Evolutionary conservation across 2,329 filamentous ascomycete genomes (phyloP).

Genomic region (Scytalidium lignicola): DNA sequence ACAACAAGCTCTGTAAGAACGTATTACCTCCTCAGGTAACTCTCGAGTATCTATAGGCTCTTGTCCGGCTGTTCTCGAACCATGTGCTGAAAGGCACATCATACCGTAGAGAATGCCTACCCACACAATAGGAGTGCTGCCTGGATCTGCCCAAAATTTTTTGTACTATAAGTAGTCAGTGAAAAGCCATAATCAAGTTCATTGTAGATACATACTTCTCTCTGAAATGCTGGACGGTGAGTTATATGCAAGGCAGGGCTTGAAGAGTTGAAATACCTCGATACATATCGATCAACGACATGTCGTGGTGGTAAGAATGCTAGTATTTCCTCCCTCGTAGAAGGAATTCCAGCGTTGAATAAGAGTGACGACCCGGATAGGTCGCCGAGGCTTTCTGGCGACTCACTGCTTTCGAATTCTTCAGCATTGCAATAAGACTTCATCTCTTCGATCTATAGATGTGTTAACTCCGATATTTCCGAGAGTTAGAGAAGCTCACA

Average conservation of each 20-base stretch:
- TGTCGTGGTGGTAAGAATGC: slow-evolving; percentile 40
- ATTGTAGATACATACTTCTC: slow-evolving; percentile 28
- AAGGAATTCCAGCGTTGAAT: slow-evolving; percentile 31
- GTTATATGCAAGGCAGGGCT: slow-evolving; percentile 47
- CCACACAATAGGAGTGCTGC: slow-evolving; percentile 37
- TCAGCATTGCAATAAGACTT: slow-evolving; percentile 52
- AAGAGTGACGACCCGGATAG: slow-evolving; percentile 32
- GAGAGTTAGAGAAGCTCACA: slow-evolving; percentile 33
- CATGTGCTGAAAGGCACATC: slow-evolving; percentile 22
- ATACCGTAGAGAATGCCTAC: slow-evolving; percentile 40
- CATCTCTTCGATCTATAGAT: slow-evolving; percentile 50
- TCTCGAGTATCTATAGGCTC: slow-evolving; percentile 39
- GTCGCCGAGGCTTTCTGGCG: slow-evolving; percentile 23
- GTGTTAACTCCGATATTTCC: slow-evolving; percentile 4
- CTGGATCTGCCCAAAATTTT: slow-evolving; percentile 43
- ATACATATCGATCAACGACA: slow-evolving; percentile 45
- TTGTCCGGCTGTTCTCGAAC: slow-evolving; percentile 34
- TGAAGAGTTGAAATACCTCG: slow-evolving; percentile 48
- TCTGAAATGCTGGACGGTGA: slow-evolving; percentile 48
- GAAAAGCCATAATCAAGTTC: neutral
- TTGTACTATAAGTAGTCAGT: slow-evolving; percentile 34
- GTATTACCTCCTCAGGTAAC: slow-evolving; percentile 42
- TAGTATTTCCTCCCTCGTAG: slow-evolving; percentile 41
- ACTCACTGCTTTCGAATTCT: slow-evolving; percentile 27
- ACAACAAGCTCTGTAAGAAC: slow-evolving; percentile 42